phyloP scores from a whole-genome alignment of 352 stramenopile genomes.

The Pythium grandisporangium region DNA sequence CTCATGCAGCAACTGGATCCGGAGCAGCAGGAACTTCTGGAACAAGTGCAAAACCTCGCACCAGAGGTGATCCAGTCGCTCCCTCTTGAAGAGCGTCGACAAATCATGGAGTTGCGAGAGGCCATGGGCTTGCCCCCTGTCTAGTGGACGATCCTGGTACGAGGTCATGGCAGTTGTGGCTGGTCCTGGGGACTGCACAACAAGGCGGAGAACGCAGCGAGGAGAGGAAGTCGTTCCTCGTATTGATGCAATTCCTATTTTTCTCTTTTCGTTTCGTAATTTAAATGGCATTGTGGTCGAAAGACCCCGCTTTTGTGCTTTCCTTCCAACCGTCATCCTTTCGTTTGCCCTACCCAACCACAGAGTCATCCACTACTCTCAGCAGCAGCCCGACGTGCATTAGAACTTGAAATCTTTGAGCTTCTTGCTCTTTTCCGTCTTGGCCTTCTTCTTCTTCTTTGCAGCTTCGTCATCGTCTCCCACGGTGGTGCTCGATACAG shows the following conservation, averaged over 20 bases:
- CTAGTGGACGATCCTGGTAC: too few species aligned
- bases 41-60: constrained; percentile 74
- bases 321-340: background rate
- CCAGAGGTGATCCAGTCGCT: constrained; percentile 75
- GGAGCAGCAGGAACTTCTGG: constrained; percentile 69
- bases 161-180: too few species aligned
- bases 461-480: constrained; percentile 35
- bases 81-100: constrained; percentile 51
- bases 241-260: too few species aligned
- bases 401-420: constrained; percentile 86
- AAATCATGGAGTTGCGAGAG: constrained; percentile 81
- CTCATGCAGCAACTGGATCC: constrained; percentile 61
- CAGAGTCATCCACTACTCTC: too few species aligned
- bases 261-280: background rate
- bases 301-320: background rate
- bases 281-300: too few species aligned
- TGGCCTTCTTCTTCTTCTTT: constrained; percentile 67
- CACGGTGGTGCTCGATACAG: constrained; percentile 14
- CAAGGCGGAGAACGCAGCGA: too few species aligned
- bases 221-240: too few species aligned
- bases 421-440: constrained; percentile 75
- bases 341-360: too few species aligned
- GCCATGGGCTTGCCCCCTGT: constrained; percentile 65
- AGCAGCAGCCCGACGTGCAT: too few species aligned
- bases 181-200: too few species aligned